Evolutionary conservation across 202 grass and related monocot species (phyloP).

Genomic region (Bolboschoenoplectus hybrid): DNA sequence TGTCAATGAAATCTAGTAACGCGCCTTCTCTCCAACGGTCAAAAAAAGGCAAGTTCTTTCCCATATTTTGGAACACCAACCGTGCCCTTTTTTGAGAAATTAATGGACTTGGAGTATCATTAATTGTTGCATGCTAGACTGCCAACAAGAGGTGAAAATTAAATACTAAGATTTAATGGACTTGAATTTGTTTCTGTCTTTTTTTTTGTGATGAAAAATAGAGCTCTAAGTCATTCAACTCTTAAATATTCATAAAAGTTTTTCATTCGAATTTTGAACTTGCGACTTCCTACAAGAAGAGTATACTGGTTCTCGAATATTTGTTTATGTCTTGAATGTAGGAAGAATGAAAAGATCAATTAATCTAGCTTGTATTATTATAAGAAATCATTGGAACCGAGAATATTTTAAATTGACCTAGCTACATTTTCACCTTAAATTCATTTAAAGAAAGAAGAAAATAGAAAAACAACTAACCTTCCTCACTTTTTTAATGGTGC

Average conservation of each 20-base stretch:
- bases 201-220: too few species aligned
- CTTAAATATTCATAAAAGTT: too few species aligned
- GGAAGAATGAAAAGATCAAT: not conserved
- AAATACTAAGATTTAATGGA: too few species aligned
- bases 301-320: not conserved
- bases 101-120: slow-evolving; percentile 1
- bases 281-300: too few species aligned
- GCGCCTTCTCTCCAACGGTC: slow-evolving; percentile 2
- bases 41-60: slow-evolving; percentile 11
- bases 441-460: not conserved
- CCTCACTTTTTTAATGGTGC: not conserved
- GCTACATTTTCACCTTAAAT: not conserved
- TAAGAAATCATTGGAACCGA: not conserved
- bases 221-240: too few species aligned
- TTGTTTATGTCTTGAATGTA: not conserved
- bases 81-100: not conserved
- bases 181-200: too few species aligned
- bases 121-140: not conserved
- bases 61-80: slow-evolving; percentile 23
- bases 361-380: not conserved
- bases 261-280: too few species aligned
- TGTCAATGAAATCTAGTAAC: slow-evolving; percentile 5
- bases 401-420: not conserved
- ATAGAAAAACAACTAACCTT: not conserved
- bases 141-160: too few species aligned